Percentiles rank a stretch among this genome's conserved stretches.
phyloP scores from a whole-genome alignment of 805 yeast species.

The Trichomonascus vanleenenianus region DNA sequence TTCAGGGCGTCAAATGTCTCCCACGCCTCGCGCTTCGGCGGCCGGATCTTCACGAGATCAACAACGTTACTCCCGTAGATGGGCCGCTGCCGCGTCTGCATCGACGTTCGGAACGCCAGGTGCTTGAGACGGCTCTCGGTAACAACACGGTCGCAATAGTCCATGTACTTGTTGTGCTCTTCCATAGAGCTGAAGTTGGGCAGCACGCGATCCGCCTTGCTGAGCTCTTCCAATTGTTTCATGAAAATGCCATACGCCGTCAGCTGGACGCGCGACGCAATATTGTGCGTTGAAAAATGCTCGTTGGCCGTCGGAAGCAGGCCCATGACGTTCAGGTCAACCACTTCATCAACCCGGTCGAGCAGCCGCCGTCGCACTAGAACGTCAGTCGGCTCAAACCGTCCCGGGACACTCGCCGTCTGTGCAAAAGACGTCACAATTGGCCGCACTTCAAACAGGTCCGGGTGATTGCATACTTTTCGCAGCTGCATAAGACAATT shows the following conservation, averaged over 20 bases:
- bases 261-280: conserved; percentile 3
- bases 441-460: conserved; percentile 91
- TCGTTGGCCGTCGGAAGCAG: conserved; percentile 46
- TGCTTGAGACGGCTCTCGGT: conserved; percentile 49
- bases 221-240: conserved; percentile 13
- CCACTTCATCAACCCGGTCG: conserved; percentile 20
- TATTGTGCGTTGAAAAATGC: conserved; percentile 24
- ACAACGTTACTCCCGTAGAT: conserved; percentile 57
- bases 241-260: conserved; percentile 7
- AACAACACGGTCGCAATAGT: conserved; percentile 44
- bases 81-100: conserved; percentile 60
- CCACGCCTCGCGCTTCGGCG: neutral
- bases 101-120: conserved; percentile 49
- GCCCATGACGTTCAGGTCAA: conserved; percentile 54
- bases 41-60: conserved; percentile 28
- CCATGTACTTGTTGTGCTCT: conserved; percentile 51
- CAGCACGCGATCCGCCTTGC: conserved; percentile 14
- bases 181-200: conserved; percentile 29
- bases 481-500: conserved; percentile 97
- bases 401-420: conserved; percentile 51
- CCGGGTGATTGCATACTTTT: conserved; percentile 95
- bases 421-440: conserved; percentile 83
- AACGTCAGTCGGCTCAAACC: conserved; percentile 38
- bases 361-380: conserved; percentile 31
- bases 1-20: conserved; percentile 10